Evolutionary conservation across 257 asterid genomes (phyloP).

Genomic region (Thymus mandschuricus): DNA sequence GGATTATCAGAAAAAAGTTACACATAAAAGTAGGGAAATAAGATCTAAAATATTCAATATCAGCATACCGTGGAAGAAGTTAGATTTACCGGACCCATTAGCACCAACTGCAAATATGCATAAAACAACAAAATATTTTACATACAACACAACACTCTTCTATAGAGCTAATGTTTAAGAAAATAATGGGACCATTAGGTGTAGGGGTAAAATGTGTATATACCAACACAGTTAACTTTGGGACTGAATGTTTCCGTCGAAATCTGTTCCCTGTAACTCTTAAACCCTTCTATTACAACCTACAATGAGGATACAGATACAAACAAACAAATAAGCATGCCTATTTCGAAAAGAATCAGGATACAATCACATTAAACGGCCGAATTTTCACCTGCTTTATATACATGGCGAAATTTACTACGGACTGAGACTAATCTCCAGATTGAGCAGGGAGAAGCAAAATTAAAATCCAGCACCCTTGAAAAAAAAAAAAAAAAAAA

Average conservation of each 20-base stretch:
- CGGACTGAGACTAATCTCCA: slow-evolving; percentile 27
- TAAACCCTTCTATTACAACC: slow-evolving; percentile 97
- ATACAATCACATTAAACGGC: not conserved
- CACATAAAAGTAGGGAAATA: slow-evolving; percentile 5
- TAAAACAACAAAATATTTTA: slow-evolving; percentile 17
- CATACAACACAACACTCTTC: slow-evolving; percentile 15
- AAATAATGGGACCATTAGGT: not conserved
- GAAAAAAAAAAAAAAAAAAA: too few relatives aligned
- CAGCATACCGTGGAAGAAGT: slow-evolving; percentile 87
- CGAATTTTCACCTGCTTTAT: slow-evolving; percentile 71
- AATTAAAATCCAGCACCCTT: slow-evolving; percentile 17
- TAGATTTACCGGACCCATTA: slow-evolving; percentile 97
- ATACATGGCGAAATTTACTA: slow-evolving; percentile 51
- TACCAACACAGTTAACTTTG: slow-evolving; percentile 98
- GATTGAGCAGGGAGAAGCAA: slow-evolving; percentile 4
- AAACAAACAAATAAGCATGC: slow-evolving; percentile 3
- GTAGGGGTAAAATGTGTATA: not conserved
- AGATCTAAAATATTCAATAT: slow-evolving; percentile 20
- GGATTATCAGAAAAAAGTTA: slow-evolving; percentile 14
- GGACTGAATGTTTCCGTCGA: slow-evolving; percentile 88
- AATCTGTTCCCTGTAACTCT: slow-evolving; percentile 93
- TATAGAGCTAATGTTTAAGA: not conserved
- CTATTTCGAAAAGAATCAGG: not conserved
- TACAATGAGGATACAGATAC: slow-evolving; percentile 35
- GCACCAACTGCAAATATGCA: slow-evolving; percentile 82